Base-by-base conservation (phyloP, 208 protist species). In the Leishmania lainsoni region DNA sequence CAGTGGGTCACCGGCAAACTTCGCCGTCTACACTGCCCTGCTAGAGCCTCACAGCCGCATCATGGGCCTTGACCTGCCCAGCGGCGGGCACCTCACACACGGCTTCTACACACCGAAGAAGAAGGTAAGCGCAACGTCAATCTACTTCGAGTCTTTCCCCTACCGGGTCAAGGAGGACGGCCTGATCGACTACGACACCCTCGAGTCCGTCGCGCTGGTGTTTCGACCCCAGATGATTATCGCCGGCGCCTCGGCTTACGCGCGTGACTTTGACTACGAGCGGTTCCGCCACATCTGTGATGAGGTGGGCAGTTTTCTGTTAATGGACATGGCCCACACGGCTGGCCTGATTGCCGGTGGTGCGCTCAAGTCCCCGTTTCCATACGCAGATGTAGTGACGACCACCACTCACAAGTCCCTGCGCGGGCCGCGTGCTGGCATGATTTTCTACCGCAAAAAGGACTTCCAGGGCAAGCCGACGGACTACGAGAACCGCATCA, bases 321-420 rank as follows among this genome's bases (percentile, higher is more conserved):
- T 99, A 87, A 93, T 95, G 83, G 99, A 99, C 92, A 99, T 99
- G 98, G 99, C 99, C 20, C 99, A 99, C 93, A 99, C 98, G 61
- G 90, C 91, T 39, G 98, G 98, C 32, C 91, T 99, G 20, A 95
- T 99, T 45, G 97, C 98, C 1, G 93, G 96, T 48, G 86, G 95
- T 29, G 87, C 92, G 56, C 83, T 95, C 56, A 80, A 90, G 66
- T 88, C 82, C 26, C 99, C 99, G 12, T 99, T 99, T 83, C 87
- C 95, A 6, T 95, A 94, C 85, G 98, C 92, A 59, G 99, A 99
- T 90, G 88, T 99, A 52, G 99, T 99, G 51, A 99, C 99, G n/a
- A 99, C 99, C n/a, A 99, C 99, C 45, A 99, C 99, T 45, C 99
- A 99, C 96, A 99, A 99, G 95, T 99, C 99, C 39, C 92, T 99